Percentiles rank a stretch among this genome's conserved stretches.
phyloP scores from a whole-genome alignment of 1,284 basidiomycete species.

The Ustilago bromivora region DNA sequence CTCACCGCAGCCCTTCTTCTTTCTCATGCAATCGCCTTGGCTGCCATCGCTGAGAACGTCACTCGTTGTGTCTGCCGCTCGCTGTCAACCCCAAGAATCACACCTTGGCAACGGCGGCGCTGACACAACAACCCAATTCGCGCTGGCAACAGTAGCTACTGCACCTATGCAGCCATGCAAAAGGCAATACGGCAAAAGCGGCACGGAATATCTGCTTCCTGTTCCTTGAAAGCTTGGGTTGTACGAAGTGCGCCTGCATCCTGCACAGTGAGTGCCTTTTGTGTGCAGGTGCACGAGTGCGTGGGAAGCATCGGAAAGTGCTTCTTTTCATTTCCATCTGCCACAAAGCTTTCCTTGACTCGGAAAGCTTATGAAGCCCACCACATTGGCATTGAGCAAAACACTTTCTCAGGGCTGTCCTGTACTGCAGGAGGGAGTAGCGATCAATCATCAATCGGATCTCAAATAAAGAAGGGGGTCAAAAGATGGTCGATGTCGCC shows the following conservation, averaged over 20 bases:
- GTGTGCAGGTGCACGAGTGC: constrained; percentile 2
- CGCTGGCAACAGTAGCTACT: background rate
- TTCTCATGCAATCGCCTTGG: background rate
- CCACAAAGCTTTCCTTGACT: background rate
- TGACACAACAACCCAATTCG: background rate
- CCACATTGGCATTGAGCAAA: background rate
- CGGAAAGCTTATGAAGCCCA: background rate
- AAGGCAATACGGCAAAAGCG: constrained; percentile 2
- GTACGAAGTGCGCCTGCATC: background rate
- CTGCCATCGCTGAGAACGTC: background rate
- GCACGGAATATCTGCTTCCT: background rate
- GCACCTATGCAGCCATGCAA: background rate
- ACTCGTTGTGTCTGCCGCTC: background rate
- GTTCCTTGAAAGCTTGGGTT: constrained; percentile 4
- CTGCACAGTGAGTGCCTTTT: constrained; percentile 3
- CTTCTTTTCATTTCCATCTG: background rate
- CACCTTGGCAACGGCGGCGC: constrained; percentile 6
- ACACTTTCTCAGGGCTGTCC: background rate
- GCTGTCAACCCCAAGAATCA: constrained; percentile 7
- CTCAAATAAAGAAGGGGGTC: background rate
- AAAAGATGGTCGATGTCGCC: background rate
- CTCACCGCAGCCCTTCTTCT: background rate
- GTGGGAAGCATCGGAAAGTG: background rate
- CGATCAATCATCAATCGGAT: constrained; percentile 1
- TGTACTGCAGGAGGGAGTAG: background rate